phyloP scores from a whole-genome alignment of 1,284 basidiomycete genomes.

The Irpex sp. region DNA sequence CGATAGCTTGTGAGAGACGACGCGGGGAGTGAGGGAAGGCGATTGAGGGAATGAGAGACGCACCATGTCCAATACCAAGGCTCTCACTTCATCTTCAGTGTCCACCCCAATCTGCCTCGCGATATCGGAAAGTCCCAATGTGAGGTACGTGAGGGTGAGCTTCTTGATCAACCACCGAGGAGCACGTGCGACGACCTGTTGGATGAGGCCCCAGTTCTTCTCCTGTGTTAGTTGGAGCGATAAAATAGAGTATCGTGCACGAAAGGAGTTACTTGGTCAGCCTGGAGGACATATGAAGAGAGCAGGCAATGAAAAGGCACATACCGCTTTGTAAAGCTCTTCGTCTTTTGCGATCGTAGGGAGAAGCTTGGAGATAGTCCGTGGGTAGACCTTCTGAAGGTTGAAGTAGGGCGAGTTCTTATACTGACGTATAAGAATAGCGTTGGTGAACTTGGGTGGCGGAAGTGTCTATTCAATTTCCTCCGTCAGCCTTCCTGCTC shows the following conservation, averaged over 20 bases:
- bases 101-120: conserved; percentile 56
- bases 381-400: conserved; percentile 63
- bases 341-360: conserved; percentile 50
- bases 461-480: conserved; percentile 37
- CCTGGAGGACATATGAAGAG: not conserved
- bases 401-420: conserved; percentile 60
- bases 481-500: not conserved
- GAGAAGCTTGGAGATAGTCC: conserved; percentile 39
- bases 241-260: no score
- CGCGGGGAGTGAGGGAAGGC: no score
- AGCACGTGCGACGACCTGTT: conserved; percentile 60
- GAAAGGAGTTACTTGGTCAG: not conserved
- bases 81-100: conserved; percentile 50
- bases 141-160: conserved; percentile 76
- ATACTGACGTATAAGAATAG: conserved; percentile 50
- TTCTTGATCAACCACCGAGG: conserved; percentile 74
- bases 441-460: conserved; percentile 68
- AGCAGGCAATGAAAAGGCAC: conserved; percentile 12
- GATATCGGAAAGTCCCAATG: conserved; percentile 68
- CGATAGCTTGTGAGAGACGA: no score
- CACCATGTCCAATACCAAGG: conserved; percentile 71
- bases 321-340: conserved; percentile 47
- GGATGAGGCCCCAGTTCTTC: conserved; percentile 64
- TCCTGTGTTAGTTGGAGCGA: conserved; percentile 42
- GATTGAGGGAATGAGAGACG: conserved; percentile 14